phyloP scores from a whole-genome alignment of 164 flowering plant species.

The Vitis riparia region DNA sequence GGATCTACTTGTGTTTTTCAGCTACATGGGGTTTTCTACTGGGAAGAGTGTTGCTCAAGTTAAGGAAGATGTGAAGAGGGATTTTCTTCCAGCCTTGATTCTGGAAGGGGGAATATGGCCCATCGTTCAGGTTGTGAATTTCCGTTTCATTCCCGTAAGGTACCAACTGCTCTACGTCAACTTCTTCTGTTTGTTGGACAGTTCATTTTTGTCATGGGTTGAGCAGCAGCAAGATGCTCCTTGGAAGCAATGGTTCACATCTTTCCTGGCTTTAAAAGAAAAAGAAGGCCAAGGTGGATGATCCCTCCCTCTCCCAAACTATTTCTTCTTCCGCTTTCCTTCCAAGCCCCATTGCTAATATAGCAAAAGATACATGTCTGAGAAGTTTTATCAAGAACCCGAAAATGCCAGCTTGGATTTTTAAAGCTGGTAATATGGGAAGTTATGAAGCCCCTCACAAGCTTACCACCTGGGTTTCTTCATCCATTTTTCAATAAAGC shows the following conservation, averaged over 20 bases:
- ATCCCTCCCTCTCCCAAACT: neutral
- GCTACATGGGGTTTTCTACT: constrained; percentile 77
- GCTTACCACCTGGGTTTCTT: neutral
- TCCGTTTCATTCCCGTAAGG: constrained; percentile 74
- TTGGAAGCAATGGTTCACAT: constrained; percentile 39
- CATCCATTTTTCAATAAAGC: neutral
- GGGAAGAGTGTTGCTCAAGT: constrained; percentile 74
- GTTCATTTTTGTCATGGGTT: constrained; percentile 70
- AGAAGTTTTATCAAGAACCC: too few relatives aligned
- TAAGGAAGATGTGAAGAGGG: constrained; percentile 86
- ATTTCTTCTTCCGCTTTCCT: neutral
- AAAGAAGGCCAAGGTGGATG: constrained; percentile 23
- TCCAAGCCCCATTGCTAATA: neutral
- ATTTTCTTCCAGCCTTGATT: constrained; percentile 73
- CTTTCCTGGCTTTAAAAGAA: constrained; percentile 26
- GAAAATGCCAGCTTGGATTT: neutral
- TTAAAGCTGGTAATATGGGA: neutral
- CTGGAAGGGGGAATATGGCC: constrained; percentile 91
- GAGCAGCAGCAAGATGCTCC: constrained; percentile 84
- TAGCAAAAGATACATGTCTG: neutral
- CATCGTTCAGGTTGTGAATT: constrained; percentile 71
- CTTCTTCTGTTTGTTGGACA: constrained; percentile 82
- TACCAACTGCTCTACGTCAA: constrained; percentile 92
- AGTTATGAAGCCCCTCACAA: constrained; percentile 3
- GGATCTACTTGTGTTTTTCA: constrained; percentile 73